Evolutionary conservation across 495 filamentous ascomycete species (phyloP).

Genomic region (Penicillium coffeae): DNA sequence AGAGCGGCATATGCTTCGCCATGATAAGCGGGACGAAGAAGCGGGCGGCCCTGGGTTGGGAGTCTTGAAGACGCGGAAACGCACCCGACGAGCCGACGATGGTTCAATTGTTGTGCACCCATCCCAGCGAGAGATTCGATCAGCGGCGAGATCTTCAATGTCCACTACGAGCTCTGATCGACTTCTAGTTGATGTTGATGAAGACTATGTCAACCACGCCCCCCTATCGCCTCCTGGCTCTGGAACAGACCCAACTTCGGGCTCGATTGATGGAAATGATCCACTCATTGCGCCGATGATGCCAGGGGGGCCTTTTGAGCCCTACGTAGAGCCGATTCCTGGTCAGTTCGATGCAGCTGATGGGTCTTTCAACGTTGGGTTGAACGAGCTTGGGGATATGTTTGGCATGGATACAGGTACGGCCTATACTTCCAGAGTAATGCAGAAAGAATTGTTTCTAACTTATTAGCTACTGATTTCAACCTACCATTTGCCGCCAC

Average conservation of each 20-base stretch:
- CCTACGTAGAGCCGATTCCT: constrained; percentile 32
- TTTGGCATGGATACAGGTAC: constrained; percentile 34
- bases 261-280: constrained; percentile 29
- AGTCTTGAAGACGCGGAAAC: constrained; percentile 56
- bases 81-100: constrained; percentile 53
- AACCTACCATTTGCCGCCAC: constrained; percentile 55
- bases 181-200: constrained; percentile 12
- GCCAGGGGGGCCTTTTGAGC: constrained; percentile 32
- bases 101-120: constrained; percentile 50
- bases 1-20: constrained; percentile 58
- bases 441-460: constrained; percentile 1
- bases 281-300: constrained; percentile 33
- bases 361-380: constrained; percentile 26
- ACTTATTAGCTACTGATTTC: constrained; percentile 45
- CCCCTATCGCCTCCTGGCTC: constrained; percentile 32
- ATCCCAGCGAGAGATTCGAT: constrained; percentile 21
- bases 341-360: constrained; percentile 38
- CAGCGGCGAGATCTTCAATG: constrained; percentile 4
- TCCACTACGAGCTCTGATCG: constrained; percentile 18
- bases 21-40: constrained; percentile 57
- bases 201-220: constrained; percentile 14
- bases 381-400: constrained; percentile 20
- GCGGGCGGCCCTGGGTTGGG: constrained; percentile 56
- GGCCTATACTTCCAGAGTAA: background rate
- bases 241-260: constrained; percentile 20